Conservation (phyloP, 1,284 basidiomycete genomes). For the Boletus semigastroideus region DNA sequence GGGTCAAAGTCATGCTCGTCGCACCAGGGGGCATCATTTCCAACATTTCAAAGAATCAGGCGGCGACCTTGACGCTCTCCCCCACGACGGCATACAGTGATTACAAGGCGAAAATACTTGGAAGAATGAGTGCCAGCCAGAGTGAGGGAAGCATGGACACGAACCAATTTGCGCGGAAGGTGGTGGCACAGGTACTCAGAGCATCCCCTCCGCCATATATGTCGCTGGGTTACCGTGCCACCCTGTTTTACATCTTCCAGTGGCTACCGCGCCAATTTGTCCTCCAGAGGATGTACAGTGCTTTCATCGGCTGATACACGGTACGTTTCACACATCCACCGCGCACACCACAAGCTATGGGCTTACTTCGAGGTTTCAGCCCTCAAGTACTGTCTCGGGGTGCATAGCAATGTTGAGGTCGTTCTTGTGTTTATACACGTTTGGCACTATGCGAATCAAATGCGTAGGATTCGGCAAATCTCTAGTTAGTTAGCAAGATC, state of each 20-base stretch:
- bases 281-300: constrained; percentile 18
- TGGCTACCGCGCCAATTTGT: constrained; percentile 29
- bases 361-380: not conserved
- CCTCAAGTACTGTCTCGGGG: too few relatives aligned
- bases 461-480: too few relatives aligned
- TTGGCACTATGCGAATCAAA: too few relatives aligned
- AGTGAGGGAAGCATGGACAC: constrained; percentile 43
- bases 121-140: constrained; percentile 55
- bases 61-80: constrained; percentile 42
- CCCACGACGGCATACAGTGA: constrained; percentile 49
- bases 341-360: too few relatives aligned
- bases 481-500: too few relatives aligned
- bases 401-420: too few relatives aligned
- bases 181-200: constrained; percentile 45
- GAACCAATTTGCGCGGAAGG: constrained; percentile 47
- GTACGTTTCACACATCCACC: not conserved
- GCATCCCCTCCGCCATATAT: constrained; percentile 46
- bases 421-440: too few relatives aligned
- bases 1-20: constrained; percentile 61
- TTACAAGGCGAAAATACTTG: constrained; percentile 51
- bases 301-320: constrained; percentile 15
- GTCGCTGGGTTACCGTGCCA: constrained; percentile 33
- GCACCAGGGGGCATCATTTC: constrained; percentile 58
- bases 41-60: constrained; percentile 55
- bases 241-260: constrained; percentile 19